Base-by-base conservation (phyloP, 768 basidiomycete genomes). In the Daedaleopsis sinensis region DNA sequence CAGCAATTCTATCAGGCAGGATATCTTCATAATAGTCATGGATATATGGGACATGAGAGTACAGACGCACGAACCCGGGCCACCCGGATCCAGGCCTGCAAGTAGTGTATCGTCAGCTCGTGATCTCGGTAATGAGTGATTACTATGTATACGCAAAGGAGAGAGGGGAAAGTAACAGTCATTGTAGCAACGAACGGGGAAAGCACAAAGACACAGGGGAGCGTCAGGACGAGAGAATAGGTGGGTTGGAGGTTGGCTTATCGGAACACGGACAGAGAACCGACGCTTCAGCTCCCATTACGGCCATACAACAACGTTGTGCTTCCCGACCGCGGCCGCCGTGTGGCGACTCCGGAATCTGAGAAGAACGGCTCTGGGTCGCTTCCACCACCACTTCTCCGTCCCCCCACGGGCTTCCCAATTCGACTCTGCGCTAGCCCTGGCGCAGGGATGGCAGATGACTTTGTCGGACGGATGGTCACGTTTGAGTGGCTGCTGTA, bases 371-470 rank as follows among this genome's bases (percentile, higher is more conserved):
- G 16, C 27, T 65, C 69, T 12, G 63, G 53, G 16, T 59, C 61
- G 24, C 60, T 54, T 11, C 70, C 72, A 11, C 65, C 71, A 11
- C 65, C 68, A 16, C 69, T 70, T 42, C 70, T 70, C 36, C 68
- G 67, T 3, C 72, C 69, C 19, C 67, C 66, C 13, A 55, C 55
- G 21, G 73, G 74, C 52, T 70, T 69, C 7, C 70, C 71, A 19
- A 74, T 76, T n/a, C 73, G 65, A 51, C 73, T 76, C 58, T 74
- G 72, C 3, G 63, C 59, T 16, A 74, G 18, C 19, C 37, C 39
- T 27, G 54, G 59, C 0, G 69, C 57, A 5, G 67, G 51, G 1
- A 63, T 65, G 0, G 68, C 55, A 32, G 70, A 58, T 8, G 65
- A 59, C 61, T 71, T 73, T 13, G 68, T 57, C 7, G 61, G 58